Conservation (phyloP, 2,329 filamentous ascomycete genomes). For the Cercospora beticola region DNA sequence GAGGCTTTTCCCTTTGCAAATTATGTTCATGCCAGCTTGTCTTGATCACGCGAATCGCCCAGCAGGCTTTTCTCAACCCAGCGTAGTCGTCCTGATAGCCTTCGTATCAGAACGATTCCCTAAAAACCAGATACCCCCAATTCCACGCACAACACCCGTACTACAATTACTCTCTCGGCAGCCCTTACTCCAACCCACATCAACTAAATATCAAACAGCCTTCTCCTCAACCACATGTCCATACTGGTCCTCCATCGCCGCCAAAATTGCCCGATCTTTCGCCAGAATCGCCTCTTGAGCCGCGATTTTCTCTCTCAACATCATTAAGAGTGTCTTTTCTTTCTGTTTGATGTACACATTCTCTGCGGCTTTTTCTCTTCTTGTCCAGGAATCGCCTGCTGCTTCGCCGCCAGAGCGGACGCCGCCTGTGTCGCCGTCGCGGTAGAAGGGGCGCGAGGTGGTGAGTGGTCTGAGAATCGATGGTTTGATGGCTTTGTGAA, state of each 20-base stretch:
- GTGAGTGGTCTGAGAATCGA: background rate
- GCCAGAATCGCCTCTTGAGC: slow-evolving; percentile 61
- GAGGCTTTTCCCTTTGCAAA: background rate
- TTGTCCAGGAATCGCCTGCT: slow-evolving; percentile 71
- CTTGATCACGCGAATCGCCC: background rate
- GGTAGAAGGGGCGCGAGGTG: background rate
- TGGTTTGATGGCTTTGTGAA: background rate
- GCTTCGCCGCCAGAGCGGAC: slow-evolving; percentile 31
- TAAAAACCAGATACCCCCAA: background rate
- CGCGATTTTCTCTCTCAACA: slow-evolving; percentile 63
- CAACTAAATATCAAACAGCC: background rate
- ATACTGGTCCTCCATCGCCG: slow-evolving; percentile 17
- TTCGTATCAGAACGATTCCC: background rate
- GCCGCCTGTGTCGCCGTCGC: slow-evolving; percentile 39
- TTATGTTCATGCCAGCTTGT: background rate
- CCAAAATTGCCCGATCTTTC: slow-evolving; percentile 18
- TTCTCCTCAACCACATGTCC: background rate
- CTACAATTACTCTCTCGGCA: background rate
- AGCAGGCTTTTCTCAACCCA: background rate
- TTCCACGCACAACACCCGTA: background rate
- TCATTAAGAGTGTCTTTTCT: slow-evolving; percentile 76
- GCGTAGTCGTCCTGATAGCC: background rate
- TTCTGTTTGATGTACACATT: slow-evolving; percentile 77
- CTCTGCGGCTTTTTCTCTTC: slow-evolving; percentile 80
- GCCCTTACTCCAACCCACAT: background rate